Conservation (phyloP, 2,329 filamentous ascomycete species). For the Penicillium nordicum region DNA sequence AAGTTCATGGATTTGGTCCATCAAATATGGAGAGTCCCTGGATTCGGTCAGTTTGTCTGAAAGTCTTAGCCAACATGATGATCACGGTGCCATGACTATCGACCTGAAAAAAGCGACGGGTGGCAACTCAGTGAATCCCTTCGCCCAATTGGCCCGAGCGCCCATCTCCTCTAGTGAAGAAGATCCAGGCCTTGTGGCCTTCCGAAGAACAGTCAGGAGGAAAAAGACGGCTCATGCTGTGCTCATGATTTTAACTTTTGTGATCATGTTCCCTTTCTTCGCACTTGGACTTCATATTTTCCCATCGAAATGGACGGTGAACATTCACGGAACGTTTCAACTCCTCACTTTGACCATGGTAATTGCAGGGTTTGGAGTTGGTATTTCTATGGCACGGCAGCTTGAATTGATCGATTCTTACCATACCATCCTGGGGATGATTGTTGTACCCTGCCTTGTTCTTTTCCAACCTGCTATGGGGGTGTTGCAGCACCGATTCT, state of each 20-base stretch:
- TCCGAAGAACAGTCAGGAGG: slow-evolving; percentile 7
- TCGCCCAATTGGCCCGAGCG: slow-evolving; percentile 11
- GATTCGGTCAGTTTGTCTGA: slow-evolving; percentile 19
- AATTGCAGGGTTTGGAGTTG: slow-evolving; percentile 50
- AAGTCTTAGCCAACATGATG: slow-evolving; percentile 25
- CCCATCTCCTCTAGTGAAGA: slow-evolving; percentile 1
- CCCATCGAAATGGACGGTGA: slow-evolving; percentile 41
- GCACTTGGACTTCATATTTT: slow-evolving; percentile 35
- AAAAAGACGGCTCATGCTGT: slow-evolving; percentile 26
- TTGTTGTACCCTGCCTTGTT: slow-evolving; percentile 51
- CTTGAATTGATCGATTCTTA: slow-evolving; percentile 37
- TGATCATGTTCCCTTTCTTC: slow-evolving; percentile 41
- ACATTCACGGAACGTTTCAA: slow-evolving; percentile 48
- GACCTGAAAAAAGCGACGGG: slow-evolving; percentile 25
- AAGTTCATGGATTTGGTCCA: slow-evolving; percentile 31
- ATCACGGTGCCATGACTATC: slow-evolving; percentile 17
- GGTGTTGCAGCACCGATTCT: slow-evolving; percentile 51
- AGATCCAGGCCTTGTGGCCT: slow-evolving; percentile 1
- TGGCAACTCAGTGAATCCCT: slow-evolving; percentile 18
- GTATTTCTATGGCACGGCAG: slow-evolving; percentile 48
- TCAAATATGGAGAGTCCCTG: slow-evolving; percentile 23
- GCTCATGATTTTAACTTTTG: slow-evolving; percentile 41
- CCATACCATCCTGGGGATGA: slow-evolving; percentile 55
- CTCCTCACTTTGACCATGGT: slow-evolving; percentile 47
- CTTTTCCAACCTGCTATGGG: slow-evolving; percentile 56